Percentiles rank a stretch among this genome's conserved stretches.
phyloP scores from a whole-genome alignment of 148 eudicot species.

The Arctostaphylos glauca region DNA sequence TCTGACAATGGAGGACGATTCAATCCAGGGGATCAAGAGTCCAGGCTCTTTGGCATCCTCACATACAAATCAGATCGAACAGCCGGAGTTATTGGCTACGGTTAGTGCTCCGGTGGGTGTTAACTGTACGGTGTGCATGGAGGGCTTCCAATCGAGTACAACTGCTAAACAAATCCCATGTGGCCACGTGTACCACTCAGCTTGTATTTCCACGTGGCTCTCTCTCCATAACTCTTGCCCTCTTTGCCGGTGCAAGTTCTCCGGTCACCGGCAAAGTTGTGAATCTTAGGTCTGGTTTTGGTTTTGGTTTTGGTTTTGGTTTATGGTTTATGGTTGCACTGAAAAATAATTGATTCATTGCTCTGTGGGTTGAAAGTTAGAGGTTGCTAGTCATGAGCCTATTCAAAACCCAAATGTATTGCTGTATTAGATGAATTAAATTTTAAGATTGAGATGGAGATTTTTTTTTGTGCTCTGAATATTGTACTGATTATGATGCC shows the following conservation, averaged over 20 bases:
- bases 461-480: not conserved
- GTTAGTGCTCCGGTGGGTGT: slow-evolving; percentile 16
- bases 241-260: slow-evolving; percentile 46
- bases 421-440: not conserved
- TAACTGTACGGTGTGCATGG: slow-evolving; percentile 59
- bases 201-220: slow-evolving; percentile 50
- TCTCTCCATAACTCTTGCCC: slow-evolving; percentile 49
- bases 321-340: not conserved
- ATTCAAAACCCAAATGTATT: not conserved
- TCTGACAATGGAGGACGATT: slow-evolving; percentile 19
- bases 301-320: not conserved
- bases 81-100: not conserved
- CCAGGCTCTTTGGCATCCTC: not conserved
- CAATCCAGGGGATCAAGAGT: slow-evolving; percentile 1
- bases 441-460: not conserved
- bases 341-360: not conserved
- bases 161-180: slow-evolving; percentile 40
- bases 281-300: not conserved
- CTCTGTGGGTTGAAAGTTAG: not conserved
- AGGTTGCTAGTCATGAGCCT: not conserved
- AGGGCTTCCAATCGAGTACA: slow-evolving; percentile 24
- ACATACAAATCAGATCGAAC: not conserved
- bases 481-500: too few species aligned
- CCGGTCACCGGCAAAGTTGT: slow-evolving; percentile 12
- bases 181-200: slow-evolving; percentile 56